phyloP scores from a whole-genome alignment of 2,329 filamentous ascomycete genomes.

The Cladosporium sp. region DNA sequence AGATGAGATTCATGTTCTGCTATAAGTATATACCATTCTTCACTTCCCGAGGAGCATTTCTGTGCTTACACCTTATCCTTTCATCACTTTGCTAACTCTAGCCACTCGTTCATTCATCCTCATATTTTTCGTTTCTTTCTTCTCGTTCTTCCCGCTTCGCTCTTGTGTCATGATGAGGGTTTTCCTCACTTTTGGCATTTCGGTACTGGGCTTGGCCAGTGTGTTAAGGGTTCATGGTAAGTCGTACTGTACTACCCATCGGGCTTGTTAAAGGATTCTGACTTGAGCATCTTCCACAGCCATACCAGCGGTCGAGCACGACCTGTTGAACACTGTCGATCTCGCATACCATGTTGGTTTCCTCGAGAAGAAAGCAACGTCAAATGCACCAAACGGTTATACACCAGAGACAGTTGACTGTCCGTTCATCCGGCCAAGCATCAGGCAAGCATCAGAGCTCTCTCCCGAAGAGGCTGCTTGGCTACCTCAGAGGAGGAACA shows the following conservation, averaged over 20 bases:
- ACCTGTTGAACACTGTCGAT: neutral
- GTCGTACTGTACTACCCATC: neutral
- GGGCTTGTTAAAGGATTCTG: neutral
- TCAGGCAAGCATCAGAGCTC: conserved; percentile 64
- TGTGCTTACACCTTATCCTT: neutral
- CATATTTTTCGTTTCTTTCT: neutral
- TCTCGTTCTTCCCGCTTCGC: neutral
- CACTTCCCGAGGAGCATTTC: too few species aligned
- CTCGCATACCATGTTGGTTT: neutral
- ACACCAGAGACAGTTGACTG: conserved; percentile 69
- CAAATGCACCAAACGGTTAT: conserved; percentile 67
- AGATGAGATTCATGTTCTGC: neutral
- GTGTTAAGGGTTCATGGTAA: neutral
- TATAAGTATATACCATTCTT: neutral
- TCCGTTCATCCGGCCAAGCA: conserved; percentile 66
- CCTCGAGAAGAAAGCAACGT: neutral
- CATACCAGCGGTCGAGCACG: neutral
- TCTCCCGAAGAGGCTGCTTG: conserved; percentile 74
- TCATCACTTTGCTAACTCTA: neutral
- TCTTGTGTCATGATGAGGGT: neutral
- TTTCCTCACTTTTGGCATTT: neutral
- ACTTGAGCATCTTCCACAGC: neutral
- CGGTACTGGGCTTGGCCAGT: neutral
- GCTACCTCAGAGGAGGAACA: conserved; percentile 69
- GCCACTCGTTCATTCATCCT: neutral